phyloP scores from a whole-genome alignment of 2,329 filamentous ascomycete species.

The Cadophora sp. region DNA sequence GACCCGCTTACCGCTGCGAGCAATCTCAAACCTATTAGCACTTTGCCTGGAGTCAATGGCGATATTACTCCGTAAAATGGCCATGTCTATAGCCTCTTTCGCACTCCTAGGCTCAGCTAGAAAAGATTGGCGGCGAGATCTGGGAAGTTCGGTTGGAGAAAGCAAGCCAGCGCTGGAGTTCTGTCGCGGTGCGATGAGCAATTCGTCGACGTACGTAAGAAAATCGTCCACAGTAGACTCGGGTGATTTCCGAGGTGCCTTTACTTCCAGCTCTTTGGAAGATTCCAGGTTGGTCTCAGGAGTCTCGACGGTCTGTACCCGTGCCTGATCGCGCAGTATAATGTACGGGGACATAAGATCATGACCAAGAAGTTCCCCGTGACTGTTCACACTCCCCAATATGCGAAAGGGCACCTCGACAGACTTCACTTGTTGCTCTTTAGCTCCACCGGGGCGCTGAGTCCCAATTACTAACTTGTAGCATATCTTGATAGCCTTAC shows the following conservation, averaged over 20 bases:
- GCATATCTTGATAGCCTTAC: conserved; percentile 90
- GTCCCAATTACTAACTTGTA: conserved; percentile 94
- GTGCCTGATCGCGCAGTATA: conserved; percentile 81
- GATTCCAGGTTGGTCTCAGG: conserved; percentile 23
- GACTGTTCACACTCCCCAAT: conserved; percentile 87
- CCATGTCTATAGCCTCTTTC: conserved; percentile 89
- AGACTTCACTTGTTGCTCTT: conserved; percentile 85
- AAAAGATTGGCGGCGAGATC: conserved; percentile 61
- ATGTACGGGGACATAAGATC: conserved; percentile 96
- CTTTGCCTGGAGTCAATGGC: conserved; percentile 74
- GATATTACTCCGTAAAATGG: conserved; percentile 83
- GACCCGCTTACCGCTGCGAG: conserved; percentile 88
- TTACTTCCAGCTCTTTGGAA: conserved; percentile 31
- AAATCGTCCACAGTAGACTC: conserved; percentile 66
- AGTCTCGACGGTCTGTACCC: conserved; percentile 40
- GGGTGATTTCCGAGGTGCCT: conserved; percentile 45
- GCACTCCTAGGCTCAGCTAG: conserved; percentile 66
- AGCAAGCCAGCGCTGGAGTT: conserved; percentile 66
- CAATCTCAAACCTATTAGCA: conserved; percentile 94
- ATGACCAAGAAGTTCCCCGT: conserved; percentile 89
- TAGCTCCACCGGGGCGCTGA: conserved; percentile 79
- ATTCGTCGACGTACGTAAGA: conserved; percentile 76
- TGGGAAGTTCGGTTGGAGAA: conserved; percentile 69
- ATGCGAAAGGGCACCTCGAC: conserved; percentile 93
- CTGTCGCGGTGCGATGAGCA: conserved; percentile 66